Base-by-base conservation (phyloP, 2,329 filamentous ascomycete species). In the Whalleya microplaca region DNA sequence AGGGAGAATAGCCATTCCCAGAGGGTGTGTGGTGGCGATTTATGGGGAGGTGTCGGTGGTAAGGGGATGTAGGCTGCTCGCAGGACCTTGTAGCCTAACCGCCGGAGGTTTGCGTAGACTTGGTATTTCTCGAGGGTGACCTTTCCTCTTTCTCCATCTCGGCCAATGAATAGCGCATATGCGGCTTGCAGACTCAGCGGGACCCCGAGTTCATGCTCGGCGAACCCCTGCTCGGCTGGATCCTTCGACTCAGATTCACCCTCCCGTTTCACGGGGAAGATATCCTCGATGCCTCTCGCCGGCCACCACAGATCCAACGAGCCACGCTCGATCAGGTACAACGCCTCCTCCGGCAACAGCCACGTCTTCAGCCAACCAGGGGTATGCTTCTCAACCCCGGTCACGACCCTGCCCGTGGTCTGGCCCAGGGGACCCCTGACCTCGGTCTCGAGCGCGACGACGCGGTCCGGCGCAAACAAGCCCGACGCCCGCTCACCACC, bases 171-270 rank as follows among this genome's bases (percentile, higher is more conserved):
- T 20, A 92, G 83, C 4, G 93, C 85, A 77, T 98, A 98, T 0
- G 92, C 92, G 5, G 90, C 93, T 72, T 98, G 91, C 41, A 98
- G 76, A 73, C 91, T 96, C 79, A 99, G 87, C 0, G 94, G 92
- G n/a, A 95, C 73, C 0, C 89, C 89, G 3, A 81, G 76, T 6
- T 86, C 83, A 55, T 82, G 80, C 37, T 85, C 84, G 29, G 65
- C 67, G 16, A 61, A 45, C 53, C 48, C 45, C 41, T 44, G 48
- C 2, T 64, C 56, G 1, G 45, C 45, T 3, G 43, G 68, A 14
- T 69, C 71, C 2, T 27, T 27, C 9, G 23, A 4, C 23, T 9
- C 23, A 27, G 4, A 4, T 27, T 66, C 68, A 3, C 57, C 67
- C 1, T 69, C 66, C 20, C 70, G 69, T 49, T 68, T 64, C 18